Base-by-base conservation (phyloP, 495 filamentous ascomycete species). In the Neurospora sp. region DNA sequence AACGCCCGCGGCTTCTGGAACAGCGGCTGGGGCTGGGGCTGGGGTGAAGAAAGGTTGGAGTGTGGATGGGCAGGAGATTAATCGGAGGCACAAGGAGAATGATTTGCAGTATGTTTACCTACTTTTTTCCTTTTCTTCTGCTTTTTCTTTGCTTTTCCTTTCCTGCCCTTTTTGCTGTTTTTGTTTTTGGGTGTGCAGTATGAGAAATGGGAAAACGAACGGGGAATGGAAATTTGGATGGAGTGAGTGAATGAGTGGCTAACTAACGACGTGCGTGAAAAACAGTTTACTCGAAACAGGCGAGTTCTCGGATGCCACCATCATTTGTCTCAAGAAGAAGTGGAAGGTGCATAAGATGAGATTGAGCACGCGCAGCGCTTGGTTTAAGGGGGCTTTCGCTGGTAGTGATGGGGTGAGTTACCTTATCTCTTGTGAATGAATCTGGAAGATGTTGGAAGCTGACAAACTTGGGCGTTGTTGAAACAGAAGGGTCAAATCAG, bases 341-440 rank as follows among this genome's bases (percentile, higher is more conserved):
- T 78, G 76, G 76, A 69, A 41, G 10, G 76, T 76, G n/a, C 76
- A 78, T 44, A 74, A 73, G 40, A 71, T 70, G 27, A 72, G 71
- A 7, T n/a, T 78, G 39, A 72, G 68, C 70, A 44, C 72, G 0
- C 69, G 73, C 12, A 75, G 71, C 3, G 39, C 27, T 1, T 78
- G 75, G 75, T 78, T 78, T n/a, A 38, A 4, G 2, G 6, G 68
- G n/a, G 71, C 71, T 8, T 73, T 76, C 27, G 53, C 53, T 61
- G 53, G 27, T 61, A 31, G 53, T 61, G 22, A 31, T 61, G 53
- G 53, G 22, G 53, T 61, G 12, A 61, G 53, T 53, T 35, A 35
- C 31, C 31, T 35, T 53, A 12, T 22, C 8, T 22, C 6, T 27
- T 45, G 41, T 44, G 14, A 17, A 44, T 6, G 31, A 35, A 35